Evolutionary conservation across 2,329 filamentous ascomycete species (phyloP).

Genomic region (Mariannaea sp.): DNA sequence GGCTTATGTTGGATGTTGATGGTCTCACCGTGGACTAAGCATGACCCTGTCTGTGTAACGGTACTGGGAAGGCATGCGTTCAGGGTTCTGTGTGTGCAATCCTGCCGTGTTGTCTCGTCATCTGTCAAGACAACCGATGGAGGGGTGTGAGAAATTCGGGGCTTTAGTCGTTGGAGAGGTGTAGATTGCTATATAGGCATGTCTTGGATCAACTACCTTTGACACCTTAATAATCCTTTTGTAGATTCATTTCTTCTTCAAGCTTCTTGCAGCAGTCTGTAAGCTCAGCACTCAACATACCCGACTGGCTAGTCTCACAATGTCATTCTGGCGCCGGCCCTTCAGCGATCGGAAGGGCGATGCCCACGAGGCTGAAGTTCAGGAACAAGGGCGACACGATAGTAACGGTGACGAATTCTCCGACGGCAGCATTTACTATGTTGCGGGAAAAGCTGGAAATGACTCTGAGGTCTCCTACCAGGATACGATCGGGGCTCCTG

Average conservation of each 20-base stretch:
- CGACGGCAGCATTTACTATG: constrained; percentile 22
- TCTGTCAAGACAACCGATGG: not conserved
- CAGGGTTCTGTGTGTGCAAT: constrained; percentile 1
- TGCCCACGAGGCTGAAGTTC: constrained; percentile 15
- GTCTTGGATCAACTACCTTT: no score
- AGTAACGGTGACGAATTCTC: constrained; percentile 14
- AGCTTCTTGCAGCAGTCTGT: no score
- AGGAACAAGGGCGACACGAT: constrained; percentile 20
- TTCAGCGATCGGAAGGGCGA: constrained; percentile 23
- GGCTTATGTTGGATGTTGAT: not conserved
- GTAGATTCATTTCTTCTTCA: no score
- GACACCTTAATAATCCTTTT: not conserved
- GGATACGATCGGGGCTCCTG: constrained; percentile 63
- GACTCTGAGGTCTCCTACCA: constrained; percentile 57
- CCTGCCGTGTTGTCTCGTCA: constrained; percentile 1
- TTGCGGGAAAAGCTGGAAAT: constrained; percentile 48
- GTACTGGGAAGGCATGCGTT: not conserved
- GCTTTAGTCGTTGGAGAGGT: not conserved
- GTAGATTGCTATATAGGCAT: no score
- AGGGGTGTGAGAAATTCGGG: not conserved
- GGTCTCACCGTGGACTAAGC: constrained; percentile 5
- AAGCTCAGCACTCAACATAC: no score
- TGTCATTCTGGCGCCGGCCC: constrained; percentile 28
- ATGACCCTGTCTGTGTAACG: not conserved
- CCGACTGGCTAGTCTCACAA: not conserved